A percentile compares a stretch with the other conserved stretches of the same genome.
phyloP scores from a whole-genome alignment of 176 grass and related monocot species.

The Microstegium vimineum region DNA sequence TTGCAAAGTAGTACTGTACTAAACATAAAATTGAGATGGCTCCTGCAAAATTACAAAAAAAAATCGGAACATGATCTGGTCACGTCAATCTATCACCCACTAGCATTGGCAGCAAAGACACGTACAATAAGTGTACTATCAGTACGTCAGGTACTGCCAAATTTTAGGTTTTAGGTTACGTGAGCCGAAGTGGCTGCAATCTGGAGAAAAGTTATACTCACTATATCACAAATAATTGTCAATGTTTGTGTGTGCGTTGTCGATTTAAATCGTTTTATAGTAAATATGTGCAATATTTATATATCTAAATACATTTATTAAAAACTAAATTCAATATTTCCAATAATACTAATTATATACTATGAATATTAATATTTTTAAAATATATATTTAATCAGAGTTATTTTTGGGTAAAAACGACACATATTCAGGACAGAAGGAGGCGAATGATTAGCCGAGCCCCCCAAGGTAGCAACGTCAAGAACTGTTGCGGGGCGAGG shows the following conservation, averaged over 20 bases:
- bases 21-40: background rate
- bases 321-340: no score
- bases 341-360: no score
- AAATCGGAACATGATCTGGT: background rate
- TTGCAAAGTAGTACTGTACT: background rate
- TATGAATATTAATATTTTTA: no score
- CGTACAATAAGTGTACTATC: background rate
- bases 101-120: background rate
- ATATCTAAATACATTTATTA: no score
- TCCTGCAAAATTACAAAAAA: background rate
- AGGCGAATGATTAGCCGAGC: conserved; percentile 13
- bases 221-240: no score
- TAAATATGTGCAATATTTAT: no score
- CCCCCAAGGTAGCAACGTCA: conserved; percentile 12
- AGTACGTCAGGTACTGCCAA: background rate
- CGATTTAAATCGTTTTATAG: no score
- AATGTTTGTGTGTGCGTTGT: no score
- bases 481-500: background rate
- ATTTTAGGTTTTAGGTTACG: background rate
- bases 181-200: background rate
- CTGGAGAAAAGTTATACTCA: conserved; percentile 18
- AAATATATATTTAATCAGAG: no score
- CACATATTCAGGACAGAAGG: no score
- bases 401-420: no score
- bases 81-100: background rate